These are phyloP conservation scores for Psilocybe cyanescens DNA, from an alignment of 768 basidiomycete species.

Conservation along the genomic window DNA sequence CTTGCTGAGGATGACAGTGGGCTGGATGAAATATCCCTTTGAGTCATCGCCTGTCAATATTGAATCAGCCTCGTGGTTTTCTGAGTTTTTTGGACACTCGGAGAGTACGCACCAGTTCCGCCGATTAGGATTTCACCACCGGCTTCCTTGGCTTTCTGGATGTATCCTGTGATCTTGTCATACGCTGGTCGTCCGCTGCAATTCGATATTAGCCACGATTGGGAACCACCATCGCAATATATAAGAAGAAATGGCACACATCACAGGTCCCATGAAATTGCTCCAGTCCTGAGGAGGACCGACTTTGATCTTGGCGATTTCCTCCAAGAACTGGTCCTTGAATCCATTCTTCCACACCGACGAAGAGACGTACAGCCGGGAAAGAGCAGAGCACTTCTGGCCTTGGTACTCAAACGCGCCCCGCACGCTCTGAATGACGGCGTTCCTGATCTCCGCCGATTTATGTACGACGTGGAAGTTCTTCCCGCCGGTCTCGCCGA, in stretches of 20 bases:
- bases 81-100: not conserved
- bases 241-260: conserved; percentile 48
- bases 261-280: conserved; percentile 97
- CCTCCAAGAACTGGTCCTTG: conserved; percentile 74
- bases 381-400: conserved; percentile 98
- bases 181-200: conserved; percentile 82
- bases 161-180: conserved; percentile 83
- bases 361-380: conserved; percentile 87
- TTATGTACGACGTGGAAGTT: conserved; percentile 96
- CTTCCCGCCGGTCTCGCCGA: conserved; percentile 98
- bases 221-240: too few species aligned
- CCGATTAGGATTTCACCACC: conserved; percentile 93
- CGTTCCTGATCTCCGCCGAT: conserved; percentile 85
- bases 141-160: conserved; percentile 83
- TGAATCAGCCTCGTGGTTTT: not conserved
- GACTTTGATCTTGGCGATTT: conserved; percentile 85
- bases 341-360: conserved; percentile 87
- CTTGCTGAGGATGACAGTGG: conserved; percentile 91
- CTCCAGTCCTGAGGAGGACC: conserved; percentile 76
- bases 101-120: conserved; percentile 62
- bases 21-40: conserved; percentile 91
- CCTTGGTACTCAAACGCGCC: conserved; percentile 97
- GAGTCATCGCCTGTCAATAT: conserved; percentile 72
- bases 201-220: not conserved
- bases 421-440: conserved; percentile 87